A percentile compares a stretch with the other conserved stretches of the same genome.
Evolutionary conservation across 2,329 filamentous ascomycete genomes (phyloP).

Genomic region (Fusarium nodosum): DNA sequence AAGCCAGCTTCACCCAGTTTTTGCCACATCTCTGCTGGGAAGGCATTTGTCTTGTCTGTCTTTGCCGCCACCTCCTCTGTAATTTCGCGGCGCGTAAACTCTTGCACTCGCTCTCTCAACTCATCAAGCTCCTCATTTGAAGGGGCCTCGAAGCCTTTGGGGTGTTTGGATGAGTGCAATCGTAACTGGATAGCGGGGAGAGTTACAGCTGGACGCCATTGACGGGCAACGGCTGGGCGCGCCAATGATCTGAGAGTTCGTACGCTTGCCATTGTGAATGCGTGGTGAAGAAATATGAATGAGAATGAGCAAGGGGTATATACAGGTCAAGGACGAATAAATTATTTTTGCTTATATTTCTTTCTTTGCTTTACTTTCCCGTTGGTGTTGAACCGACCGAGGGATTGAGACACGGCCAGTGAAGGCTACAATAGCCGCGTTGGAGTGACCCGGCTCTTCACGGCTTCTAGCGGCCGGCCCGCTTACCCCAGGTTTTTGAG

Average conservation of each 20-base stretch:
- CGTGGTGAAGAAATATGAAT: background rate
- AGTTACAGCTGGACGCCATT: slow-evolving; percentile 48
- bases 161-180: slow-evolving; percentile 70
- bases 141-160: slow-evolving; percentile 75
- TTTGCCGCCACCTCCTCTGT: slow-evolving; percentile 82
- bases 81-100: slow-evolving; percentile 91
- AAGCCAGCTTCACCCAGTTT: slow-evolving; percentile 94
- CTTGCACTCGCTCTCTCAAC: slow-evolving; percentile 85
- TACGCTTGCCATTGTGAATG: slow-evolving; percentile 58
- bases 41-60: slow-evolving; percentile 89
- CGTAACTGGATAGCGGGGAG: slow-evolving; percentile 57
- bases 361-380: background rate
- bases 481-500: slow-evolving; percentile 49
- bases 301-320: background rate
- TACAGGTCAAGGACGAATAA: background rate
- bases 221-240: slow-evolving; percentile 50
- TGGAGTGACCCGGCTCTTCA: slow-evolving; percentile 32
- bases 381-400: slow-evolving; percentile 31
- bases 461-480: slow-evolving; percentile 46
- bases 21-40: slow-evolving; percentile 91
- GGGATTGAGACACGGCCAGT: slow-evolving; percentile 37
- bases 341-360: slow-evolving; percentile 14
- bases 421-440: slow-evolving; percentile 40
- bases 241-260: slow-evolving; percentile 56
- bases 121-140: slow-evolving; percentile 81